These are phyloP conservation scores for Coniochaeta prunicola DNA, from an alignment of 2,329 filamentous ascomycete genomes.

Conservation along the genomic window DNA sequence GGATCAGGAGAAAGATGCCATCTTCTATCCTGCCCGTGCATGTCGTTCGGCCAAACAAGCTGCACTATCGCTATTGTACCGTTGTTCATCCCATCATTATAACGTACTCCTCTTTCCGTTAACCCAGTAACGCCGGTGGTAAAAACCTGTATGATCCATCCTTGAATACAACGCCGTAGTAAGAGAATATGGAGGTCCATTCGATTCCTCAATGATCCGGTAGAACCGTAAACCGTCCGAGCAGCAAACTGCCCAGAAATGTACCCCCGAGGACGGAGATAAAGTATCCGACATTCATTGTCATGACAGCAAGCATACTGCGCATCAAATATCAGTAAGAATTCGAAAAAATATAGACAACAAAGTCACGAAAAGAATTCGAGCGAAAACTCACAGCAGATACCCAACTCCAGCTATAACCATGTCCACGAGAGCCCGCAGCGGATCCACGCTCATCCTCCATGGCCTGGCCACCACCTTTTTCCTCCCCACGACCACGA, in stretches of 20 bases:
- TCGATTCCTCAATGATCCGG: not conserved
- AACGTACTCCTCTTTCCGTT: not conserved
- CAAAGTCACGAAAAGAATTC: not conserved
- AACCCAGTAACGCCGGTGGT: not conserved
- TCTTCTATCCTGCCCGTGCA: no score
- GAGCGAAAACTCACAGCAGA: conserved; percentile 61
- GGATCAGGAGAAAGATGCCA: no score
- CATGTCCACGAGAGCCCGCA: conserved; percentile 64
- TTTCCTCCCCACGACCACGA: conserved; percentile 61
- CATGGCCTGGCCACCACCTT: conserved; percentile 56
- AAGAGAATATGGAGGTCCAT: not conserved
- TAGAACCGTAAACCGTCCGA: conserved; percentile 57
- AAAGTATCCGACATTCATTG: conserved; percentile 75
- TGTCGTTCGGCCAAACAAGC: no score
- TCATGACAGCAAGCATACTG: conserved; percentile 90
- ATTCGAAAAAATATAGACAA: not conserved
- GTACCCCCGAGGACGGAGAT: conserved; percentile 65
- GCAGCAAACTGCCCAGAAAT: conserved; percentile 77
- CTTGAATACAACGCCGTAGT: not conserved
- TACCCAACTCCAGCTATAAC: conserved; percentile 73
- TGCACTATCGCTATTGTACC: not conserved
- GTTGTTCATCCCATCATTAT: not conserved
- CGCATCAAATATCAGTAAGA: conserved; percentile 1
- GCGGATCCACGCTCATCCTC: conserved; percentile 72
- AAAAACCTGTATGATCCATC: not conserved